These are phyloP conservation scores for Gonapodya sp. DNA, from an alignment of 192 early-diverging fungal species.

Conservation along the genomic window DNA sequence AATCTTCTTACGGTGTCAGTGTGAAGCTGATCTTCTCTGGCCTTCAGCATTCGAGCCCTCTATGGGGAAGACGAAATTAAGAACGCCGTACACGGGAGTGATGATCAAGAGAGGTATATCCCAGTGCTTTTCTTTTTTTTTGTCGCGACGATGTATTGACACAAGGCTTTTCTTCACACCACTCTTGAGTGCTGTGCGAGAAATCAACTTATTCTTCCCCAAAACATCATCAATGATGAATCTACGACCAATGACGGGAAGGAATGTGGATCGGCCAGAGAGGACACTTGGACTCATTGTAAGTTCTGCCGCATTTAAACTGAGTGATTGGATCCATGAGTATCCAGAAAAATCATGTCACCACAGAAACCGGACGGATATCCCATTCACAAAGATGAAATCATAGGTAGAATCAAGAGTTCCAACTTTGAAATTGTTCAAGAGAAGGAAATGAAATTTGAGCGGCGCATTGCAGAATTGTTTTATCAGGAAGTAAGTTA, in stretches of 20 bases:
- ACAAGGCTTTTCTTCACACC: too few species aligned
- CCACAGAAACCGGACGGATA: background rate
- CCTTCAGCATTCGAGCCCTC: conserved; percentile 9
- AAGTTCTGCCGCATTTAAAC: background rate
- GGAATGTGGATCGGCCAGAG: background rate
- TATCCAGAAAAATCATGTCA: too few species aligned
- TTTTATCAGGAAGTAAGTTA: background rate
- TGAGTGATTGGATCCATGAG: too few species aligned
- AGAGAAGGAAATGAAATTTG: background rate
- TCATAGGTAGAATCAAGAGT: background rate
- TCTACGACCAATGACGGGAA: background rate
- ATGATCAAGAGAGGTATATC: background rate
- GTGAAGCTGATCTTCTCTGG: background rate
- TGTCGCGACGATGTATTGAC: background rate
- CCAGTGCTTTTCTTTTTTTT: background rate
- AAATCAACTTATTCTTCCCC: conserved; percentile 12
- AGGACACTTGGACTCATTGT: background rate
- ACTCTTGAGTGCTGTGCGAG: background rate
- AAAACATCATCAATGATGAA: background rate
- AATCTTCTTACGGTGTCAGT: background rate
- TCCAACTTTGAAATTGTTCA: background rate
- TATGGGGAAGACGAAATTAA: conserved; percentile 7
- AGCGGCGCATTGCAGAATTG: background rate
- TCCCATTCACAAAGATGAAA: background rate
- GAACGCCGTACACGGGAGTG: conserved; percentile 12